These are phyloP conservation scores for Pterulicium gracile DNA, from an alignment of 1,284 basidiomycete genomes.

Conservation along the genomic window DNA sequence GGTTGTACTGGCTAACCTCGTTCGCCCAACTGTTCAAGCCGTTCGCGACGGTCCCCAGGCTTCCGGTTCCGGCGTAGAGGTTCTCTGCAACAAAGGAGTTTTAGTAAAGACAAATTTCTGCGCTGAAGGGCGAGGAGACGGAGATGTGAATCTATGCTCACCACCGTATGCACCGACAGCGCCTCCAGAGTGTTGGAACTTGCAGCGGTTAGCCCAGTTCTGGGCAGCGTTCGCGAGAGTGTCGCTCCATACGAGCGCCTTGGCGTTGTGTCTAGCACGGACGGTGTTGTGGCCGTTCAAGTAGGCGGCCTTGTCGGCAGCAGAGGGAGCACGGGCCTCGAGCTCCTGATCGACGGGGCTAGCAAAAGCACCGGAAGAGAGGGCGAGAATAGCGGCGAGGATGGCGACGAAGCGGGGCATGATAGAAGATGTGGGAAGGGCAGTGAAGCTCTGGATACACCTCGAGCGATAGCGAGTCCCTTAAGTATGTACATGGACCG, in stretches of 20 bases:
- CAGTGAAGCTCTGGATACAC: no score
- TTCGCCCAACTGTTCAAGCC: conserved; percentile 32
- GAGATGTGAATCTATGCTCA: no score
- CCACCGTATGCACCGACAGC: conserved; percentile 32
- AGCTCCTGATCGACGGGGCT: background rate
- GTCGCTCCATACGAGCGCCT: conserved; percentile 30
- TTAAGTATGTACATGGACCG: no score
- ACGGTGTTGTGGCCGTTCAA: conserved; percentile 32
- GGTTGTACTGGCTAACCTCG: conserved; percentile 30
- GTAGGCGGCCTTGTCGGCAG: conserved; percentile 14
- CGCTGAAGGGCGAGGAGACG: no score
- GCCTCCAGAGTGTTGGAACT: conserved; percentile 35
- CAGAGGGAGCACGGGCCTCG: background rate
- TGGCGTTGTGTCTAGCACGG: conserved; percentile 32
- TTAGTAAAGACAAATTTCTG: no score
- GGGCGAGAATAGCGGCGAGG: background rate
- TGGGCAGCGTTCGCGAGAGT: conserved; percentile 30
- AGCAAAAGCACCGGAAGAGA: background rate
- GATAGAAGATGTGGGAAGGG: no score
- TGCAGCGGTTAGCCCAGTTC: conserved; percentile 33
- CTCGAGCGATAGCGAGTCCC: no score
- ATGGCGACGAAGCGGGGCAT: background rate
- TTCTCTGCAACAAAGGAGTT: conserved; percentile 31
- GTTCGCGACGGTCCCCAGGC: conserved; percentile 16
- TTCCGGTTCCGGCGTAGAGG: conserved; percentile 35